These are phyloP conservation scores for Gossypium australe DNA, from an alignment of 345 rosid genomes.

Conservation along the genomic window DNA sequence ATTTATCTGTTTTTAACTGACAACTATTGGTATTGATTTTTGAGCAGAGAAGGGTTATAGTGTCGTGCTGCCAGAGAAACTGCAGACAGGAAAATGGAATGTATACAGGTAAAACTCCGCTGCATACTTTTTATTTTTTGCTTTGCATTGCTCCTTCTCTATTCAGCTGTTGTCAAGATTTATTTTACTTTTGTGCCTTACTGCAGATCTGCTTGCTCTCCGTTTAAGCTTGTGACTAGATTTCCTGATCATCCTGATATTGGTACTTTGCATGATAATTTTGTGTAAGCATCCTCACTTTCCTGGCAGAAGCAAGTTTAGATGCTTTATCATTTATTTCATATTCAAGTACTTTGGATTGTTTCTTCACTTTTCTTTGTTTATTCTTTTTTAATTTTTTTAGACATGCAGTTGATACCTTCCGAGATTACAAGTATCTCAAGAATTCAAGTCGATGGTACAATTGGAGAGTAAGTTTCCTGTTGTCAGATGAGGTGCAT, in stretches of 20 bases:
- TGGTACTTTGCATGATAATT: slow-evolving; percentile 87
- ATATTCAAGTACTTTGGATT: neutral
- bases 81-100: slow-evolving; percentile 88
- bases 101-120: slow-evolving; percentile 60
- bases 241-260: slow-evolving; percentile 84
- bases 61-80: slow-evolving; percentile 90
- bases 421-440: slow-evolving; percentile 82
- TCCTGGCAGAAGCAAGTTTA: neutral
- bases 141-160: neutral
- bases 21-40: neutral
- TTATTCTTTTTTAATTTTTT: slow-evolving; percentile 1
- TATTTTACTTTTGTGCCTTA: neutral
- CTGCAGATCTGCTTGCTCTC: slow-evolving; percentile 71
- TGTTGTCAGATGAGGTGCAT: slow-evolving; percentile 10
- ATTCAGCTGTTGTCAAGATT: slow-evolving; percentile 20
- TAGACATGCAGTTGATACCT: slow-evolving; percentile 71
- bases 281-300: slow-evolving; percentile 50
- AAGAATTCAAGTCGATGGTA: slow-evolving; percentile 78
- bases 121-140: neutral
- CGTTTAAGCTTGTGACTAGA: slow-evolving; percentile 70
- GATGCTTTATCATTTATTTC: neutral
- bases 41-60: slow-evolving; percentile 81
- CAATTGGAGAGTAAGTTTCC: slow-evolving; percentile 88
- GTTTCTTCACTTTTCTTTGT: neutral
- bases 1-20: neutral